Base-by-base conservation (phyloP, 495 filamentous ascomycete species). In the Talaromyces stipitatus region DNA sequence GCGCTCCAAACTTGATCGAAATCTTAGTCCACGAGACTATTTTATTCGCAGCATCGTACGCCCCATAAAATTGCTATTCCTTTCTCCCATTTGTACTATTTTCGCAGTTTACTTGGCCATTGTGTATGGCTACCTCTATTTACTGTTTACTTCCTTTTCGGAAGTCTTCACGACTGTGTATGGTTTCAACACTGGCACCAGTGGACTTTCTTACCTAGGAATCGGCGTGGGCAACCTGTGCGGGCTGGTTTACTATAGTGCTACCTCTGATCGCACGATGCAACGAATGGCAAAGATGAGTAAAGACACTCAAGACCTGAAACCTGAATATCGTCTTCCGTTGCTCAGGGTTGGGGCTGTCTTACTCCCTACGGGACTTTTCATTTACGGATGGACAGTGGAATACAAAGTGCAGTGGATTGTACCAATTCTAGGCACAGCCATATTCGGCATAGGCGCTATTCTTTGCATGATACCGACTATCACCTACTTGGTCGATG, bases 331-430 rank as follows among this genome's bases (percentile, higher is more conserved):
- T 64, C 73, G 85, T 10, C 71, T 83, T 2, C 83, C 82, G 0
- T 69, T 85, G 29, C 83, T 83, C 61, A 60, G 87, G 62, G 60
- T 89, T 0, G 77, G 78, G 4, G 69, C 78, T 0, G 14, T 84
- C 3, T 58, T 85, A 0, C 68, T 83, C 4, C 82, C 84, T 0
- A 56, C 74, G 14, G 84, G 85, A 0, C 60, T 87, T 0, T 82
- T 87, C 64, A 70, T 81, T 66, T 88, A 87, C 52, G 85, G 85
- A 3, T 88, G 85, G 85, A 80, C 81, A 1, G 71, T 76, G 1
- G 58, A 82, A 10, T 69, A 73, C 23, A 52, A 69, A 1, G 63
- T 78, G 10, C 79, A 81, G 52, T 84, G 80, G 79, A 73, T 82
- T 29, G 77, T 76, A 22, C 81, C 82, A 3, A 69, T 67, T 36